These are phyloP conservation scores for Colletotrichum acutatum DNA, from an alignment of 2,329 filamentous ascomycete species.

Conservation along the genomic window DNA sequence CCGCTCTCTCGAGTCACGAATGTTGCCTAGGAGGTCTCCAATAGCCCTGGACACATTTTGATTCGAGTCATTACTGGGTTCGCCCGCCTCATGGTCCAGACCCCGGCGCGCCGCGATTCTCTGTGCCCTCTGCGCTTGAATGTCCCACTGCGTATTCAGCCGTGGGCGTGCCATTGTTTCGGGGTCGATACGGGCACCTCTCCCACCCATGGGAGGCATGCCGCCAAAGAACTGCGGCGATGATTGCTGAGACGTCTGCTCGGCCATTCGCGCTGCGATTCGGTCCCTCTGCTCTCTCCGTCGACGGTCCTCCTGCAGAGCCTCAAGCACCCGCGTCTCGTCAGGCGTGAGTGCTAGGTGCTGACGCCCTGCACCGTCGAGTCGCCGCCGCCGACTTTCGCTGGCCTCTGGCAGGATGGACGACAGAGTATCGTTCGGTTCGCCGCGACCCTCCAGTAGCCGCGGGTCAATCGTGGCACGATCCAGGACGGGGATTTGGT, in stretches of 20 bases:
- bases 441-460: slow-evolving; percentile 59
- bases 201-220: slow-evolving; percentile 4
- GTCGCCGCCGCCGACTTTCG: slow-evolving; percentile 31
- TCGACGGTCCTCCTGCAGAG: slow-evolving; percentile 64
- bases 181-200: slow-evolving; percentile 28
- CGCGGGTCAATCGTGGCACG: slow-evolving; percentile 64
- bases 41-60: slow-evolving; percentile 50
- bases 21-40: slow-evolving; percentile 50
- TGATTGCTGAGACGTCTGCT: slow-evolving; percentile 25
- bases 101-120: background rate
- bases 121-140: slow-evolving; percentile 40
- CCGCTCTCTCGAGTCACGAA: slow-evolving; percentile 50
- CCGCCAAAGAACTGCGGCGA: slow-evolving; percentile 5
- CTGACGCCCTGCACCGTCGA: slow-evolving; percentile 25
- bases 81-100: slow-evolving; percentile 15
- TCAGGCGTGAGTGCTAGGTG: slow-evolving; percentile 62
- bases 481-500: slow-evolving; percentile 67
- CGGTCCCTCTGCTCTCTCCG: slow-evolving; percentile 53
- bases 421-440: slow-evolving; percentile 52
- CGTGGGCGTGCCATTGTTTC: slow-evolving; percentile 45
- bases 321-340: slow-evolving; percentile 67
- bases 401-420: slow-evolving; percentile 39
- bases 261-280: slow-evolving; percentile 32
- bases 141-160: background rate
- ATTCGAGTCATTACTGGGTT: slow-evolving; percentile 34